A percentile compares a stretch with the other conserved stretches of the same genome.
phyloP scores from a whole-genome alignment of 306 rosid species.

The Lathyrus sativus region DNA sequence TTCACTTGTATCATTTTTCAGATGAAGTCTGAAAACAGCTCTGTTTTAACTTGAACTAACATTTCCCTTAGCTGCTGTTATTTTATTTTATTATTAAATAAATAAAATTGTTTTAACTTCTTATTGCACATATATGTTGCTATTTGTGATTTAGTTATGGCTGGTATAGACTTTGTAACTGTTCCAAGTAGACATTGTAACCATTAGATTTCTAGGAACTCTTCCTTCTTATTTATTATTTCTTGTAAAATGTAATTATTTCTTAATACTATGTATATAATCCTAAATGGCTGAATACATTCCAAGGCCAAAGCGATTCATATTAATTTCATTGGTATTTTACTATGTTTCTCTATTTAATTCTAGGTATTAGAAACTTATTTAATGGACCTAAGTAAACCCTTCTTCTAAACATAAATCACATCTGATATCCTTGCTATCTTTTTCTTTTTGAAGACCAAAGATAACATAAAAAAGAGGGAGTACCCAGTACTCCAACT shows the following conservation, averaged over 20 bases:
- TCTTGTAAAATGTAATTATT: neutral
- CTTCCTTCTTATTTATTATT: neutral
- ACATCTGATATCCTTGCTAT: neutral
- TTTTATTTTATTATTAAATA: neutral
- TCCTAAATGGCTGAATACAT: neutral
- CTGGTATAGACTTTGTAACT: conserved; percentile 1
- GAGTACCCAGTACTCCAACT: neutral
- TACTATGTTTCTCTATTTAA: neutral
- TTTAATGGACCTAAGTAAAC: neutral
- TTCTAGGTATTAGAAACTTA: neutral
- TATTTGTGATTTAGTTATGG: neutral
- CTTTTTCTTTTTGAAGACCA: neutral
- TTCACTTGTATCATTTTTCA: conserved; percentile 12
- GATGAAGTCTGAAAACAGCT: neutral
- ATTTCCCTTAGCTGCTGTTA: neutral
- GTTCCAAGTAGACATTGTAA: neutral
- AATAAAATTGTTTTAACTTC: neutral
- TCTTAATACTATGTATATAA: neutral
- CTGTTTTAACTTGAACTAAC: neutral
- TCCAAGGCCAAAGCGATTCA: neutral
- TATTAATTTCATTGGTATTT: neutral
- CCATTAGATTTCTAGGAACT: neutral
- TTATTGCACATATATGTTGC: neutral
- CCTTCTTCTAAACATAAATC: neutral
- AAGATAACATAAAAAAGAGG: neutral